A percentile compares a stretch with the other conserved stretches of the same genome.
Evolutionary conservation across 75 land plant species (phyloP).

Genomic region (Pinus tabuliformis): DNA sequence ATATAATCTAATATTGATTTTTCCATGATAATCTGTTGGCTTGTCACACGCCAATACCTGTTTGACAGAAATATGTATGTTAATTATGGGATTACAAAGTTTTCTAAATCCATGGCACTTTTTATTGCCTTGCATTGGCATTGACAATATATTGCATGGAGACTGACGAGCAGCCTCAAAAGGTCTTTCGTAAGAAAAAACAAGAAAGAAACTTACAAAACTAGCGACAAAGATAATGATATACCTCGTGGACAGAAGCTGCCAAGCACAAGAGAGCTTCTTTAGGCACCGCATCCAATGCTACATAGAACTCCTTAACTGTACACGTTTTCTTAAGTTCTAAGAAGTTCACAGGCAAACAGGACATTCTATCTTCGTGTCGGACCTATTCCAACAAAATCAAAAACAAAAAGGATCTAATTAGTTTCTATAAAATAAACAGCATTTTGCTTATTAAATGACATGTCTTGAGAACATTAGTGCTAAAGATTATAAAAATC

Average conservation of each 20-base stretch:
- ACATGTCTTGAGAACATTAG: background rate
- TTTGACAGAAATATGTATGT: slow-evolving; percentile 2
- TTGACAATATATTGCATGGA: background rate
- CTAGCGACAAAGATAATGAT: background rate
- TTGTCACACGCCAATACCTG: slow-evolving; percentile 48
- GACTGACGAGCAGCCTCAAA: background rate
- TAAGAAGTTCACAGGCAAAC: slow-evolving; percentile 59
- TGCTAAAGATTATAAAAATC: background rate
- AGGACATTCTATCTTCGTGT: slow-evolving; percentile 44
- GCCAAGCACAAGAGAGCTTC: slow-evolving; percentile 85
- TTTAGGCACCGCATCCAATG: slow-evolving; percentile 55
- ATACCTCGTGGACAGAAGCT: slow-evolving; percentile 87
- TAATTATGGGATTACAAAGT: background rate
- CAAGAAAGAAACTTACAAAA: background rate
- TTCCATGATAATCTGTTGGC: slow-evolving; percentile 28
- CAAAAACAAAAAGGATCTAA: slow-evolving; percentile 2
- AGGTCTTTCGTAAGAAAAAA: background rate
- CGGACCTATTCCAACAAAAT: slow-evolving; percentile 39
- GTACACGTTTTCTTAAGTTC: slow-evolving; percentile 41
- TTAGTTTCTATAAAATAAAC: background rate
- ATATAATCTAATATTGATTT: slow-evolving; percentile 69
- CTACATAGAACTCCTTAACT: slow-evolving; percentile 43
- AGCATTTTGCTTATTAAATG: background rate
- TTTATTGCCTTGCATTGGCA: slow-evolving; percentile 1
- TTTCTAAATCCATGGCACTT: background rate